These are phyloP conservation scores for Mallotus japonicus DNA, from an alignment of 441 rosid genomes.

Conservation along the genomic window DNA sequence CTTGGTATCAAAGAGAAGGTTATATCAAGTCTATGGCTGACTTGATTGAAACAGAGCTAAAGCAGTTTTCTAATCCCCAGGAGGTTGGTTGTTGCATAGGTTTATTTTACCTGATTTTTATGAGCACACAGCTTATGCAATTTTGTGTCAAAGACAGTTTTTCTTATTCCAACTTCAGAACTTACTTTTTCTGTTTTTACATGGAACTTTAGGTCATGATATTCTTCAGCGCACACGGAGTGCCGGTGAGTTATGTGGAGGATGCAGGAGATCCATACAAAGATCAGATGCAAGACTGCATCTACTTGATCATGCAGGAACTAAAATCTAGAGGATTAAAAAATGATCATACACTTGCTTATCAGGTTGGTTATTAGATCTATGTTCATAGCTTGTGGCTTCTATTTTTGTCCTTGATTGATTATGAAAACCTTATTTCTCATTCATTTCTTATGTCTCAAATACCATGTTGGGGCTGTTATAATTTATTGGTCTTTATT, in stretches of 20 bases:
- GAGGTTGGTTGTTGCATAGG: conserved; percentile 47
- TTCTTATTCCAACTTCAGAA: conserved; percentile 3
- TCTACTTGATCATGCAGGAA: conserved; percentile 75
- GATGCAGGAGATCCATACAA: conserved; percentile 95
- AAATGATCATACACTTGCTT: conserved; percentile 74
- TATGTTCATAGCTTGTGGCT: conserved; percentile 1
- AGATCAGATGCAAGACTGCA: conserved; percentile 97
- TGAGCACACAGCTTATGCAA: neutral
- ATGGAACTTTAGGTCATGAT: conserved; percentile 59
- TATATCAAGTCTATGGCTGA: conserved; percentile 88
- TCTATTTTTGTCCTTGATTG: neutral
- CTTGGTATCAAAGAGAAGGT: conserved; percentile 91
- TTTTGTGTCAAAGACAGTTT: neutral
- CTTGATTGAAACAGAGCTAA: conserved; percentile 72
- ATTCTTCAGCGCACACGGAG: conserved; percentile 98
- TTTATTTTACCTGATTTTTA: neutral
- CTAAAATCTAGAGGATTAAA: conserved; percentile 68
- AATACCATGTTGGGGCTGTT: conserved; percentile 1
- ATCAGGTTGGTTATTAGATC: conserved; percentile 59
- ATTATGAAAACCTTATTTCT: neutral
- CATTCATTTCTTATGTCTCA: neutral
- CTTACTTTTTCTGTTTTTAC: neutral
- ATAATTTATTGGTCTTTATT: neutral
- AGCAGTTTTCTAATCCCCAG: conserved; percentile 57
- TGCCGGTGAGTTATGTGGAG: conserved; percentile 83